These are phyloP conservation scores for Neolentinus lepideus DNA, from an alignment of 1,284 basidiomycete genomes.

Conservation along the genomic window DNA sequence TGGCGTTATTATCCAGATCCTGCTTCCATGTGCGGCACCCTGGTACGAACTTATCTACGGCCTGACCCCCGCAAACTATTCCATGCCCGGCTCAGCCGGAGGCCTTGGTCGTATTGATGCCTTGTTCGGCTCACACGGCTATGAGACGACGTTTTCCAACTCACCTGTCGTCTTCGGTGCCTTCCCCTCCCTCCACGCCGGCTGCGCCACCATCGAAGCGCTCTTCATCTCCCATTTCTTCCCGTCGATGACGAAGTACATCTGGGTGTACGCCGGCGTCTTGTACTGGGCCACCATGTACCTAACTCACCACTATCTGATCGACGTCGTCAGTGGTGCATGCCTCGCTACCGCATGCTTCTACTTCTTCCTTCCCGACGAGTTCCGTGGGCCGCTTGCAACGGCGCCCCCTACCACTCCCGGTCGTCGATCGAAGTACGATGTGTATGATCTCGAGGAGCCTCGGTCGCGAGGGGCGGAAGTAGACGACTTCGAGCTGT, in stretches of 20 bases:
- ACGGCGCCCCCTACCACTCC: constrained; percentile 33
- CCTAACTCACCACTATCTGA: constrained; percentile 95
- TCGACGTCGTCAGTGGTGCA: constrained; percentile 92
- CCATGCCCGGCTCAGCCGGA: constrained; percentile 88
- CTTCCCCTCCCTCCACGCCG: constrained; percentile 92
- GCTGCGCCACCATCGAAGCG: constrained; percentile 87
- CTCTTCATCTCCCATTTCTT: constrained; percentile 96
- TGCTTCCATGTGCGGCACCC: constrained; percentile 91
- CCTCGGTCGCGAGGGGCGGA: constrained; percentile 22
- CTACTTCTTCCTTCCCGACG: constrained; percentile 83
- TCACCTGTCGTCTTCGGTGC: constrained; percentile 96
- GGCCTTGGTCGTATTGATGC: constrained; percentile 91
- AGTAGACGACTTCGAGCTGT: constrained; percentile 42
- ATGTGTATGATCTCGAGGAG: constrained; percentile 61
- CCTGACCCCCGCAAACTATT: constrained; percentile 89
- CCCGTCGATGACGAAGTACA: constrained; percentile 60
- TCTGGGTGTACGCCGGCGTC: constrained; percentile 83
- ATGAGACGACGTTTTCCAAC: constrained; percentile 81
- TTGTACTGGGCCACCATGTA: constrained; percentile 99
- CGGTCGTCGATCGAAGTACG: constrained; percentile 53
- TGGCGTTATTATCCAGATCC: constrained; percentile 86
- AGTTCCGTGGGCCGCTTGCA: constrained; percentile 57
- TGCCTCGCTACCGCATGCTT: constrained; percentile 86
- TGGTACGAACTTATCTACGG: constrained; percentile 99
- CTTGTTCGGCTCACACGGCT: constrained; percentile 75